These are phyloP conservation scores for Pichia scutulata DNA, from an alignment of 805 yeast genomes.

Conservation along the genomic window DNA sequence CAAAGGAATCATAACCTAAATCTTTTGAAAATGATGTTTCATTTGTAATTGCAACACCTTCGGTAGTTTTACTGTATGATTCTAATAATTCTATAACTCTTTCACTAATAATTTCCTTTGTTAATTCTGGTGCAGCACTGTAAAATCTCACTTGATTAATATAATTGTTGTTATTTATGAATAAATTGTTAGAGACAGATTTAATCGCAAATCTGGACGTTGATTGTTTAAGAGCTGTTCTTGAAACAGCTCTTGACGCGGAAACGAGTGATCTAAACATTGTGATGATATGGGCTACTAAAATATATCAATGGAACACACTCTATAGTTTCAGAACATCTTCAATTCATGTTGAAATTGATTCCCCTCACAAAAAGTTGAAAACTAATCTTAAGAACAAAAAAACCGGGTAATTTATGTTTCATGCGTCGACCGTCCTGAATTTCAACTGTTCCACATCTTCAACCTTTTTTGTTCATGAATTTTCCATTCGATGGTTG, in stretches of 20 bases:
- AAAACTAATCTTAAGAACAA: neutral
- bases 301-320: too few relatives aligned
- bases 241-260: slow-evolving; percentile 5
- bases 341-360: neutral
- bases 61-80: slow-evolving; percentile 51
- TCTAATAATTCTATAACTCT: slow-evolving; percentile 58
- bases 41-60: slow-evolving; percentile 24
- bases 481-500: neutral
- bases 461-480: neutral
- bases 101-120: slow-evolving; percentile 54
- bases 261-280: slow-evolving; percentile 10
- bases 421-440: neutral
- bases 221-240: neutral
- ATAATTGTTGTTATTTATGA: neutral
- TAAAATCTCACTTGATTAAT: slow-evolving; percentile 29
- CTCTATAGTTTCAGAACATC: neutral
- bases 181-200: neutral
- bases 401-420: neutral
- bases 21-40: slow-evolving; percentile 55
- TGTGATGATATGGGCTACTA: neutral
- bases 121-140: slow-evolving; percentile 52
- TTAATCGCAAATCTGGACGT: neutral
- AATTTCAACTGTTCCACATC: neutral
- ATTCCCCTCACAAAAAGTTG: neutral
- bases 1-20: slow-evolving; percentile 64